Evolutionary conservation across 192 early-diverging fungal species (phyloP).

Genomic region (Umbelopsis sp.): DNA sequence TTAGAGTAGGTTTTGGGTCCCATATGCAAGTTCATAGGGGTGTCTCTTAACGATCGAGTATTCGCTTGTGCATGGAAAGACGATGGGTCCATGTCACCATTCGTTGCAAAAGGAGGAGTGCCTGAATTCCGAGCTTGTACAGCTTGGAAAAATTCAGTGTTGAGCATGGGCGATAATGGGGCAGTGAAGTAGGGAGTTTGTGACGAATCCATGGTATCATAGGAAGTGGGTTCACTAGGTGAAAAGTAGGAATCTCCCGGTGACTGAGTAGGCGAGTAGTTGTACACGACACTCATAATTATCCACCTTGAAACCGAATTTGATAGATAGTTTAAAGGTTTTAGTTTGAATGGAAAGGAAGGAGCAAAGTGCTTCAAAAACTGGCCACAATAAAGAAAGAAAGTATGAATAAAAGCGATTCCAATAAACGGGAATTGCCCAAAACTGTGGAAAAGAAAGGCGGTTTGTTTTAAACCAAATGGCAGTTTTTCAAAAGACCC

Average conservation of each 20-base stretch:
- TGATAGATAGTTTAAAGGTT: not conserved
- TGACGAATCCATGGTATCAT: not conserved
- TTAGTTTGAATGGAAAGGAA: not conserved
- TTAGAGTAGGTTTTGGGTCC: not conserved
- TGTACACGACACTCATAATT: constrained; percentile 10
- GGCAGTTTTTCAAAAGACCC: too few species aligned
- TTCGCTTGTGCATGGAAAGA: not conserved
- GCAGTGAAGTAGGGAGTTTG: constrained; percentile 44
- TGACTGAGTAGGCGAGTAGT: constrained; percentile 12
- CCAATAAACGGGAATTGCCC: not conserved
- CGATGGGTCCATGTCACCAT: not conserved
- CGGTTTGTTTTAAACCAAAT: too few species aligned
- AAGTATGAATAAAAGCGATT: not conserved
- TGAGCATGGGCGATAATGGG: constrained; percentile 36
- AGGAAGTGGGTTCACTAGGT: not conserved
- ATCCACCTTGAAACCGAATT: not conserved
- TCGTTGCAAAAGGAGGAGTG: not conserved
- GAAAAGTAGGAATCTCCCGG: constrained; percentile 16
- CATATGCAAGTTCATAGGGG: constrained; percentile 4
- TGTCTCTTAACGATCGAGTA: not conserved
- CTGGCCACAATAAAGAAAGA: not conserved
- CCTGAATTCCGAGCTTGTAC: constrained; percentile 36
- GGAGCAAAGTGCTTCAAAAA: not conserved
- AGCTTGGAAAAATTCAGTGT: constrained; percentile 44
- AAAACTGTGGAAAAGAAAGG: too few species aligned